Evolutionary conservation across 352 stramenopile genomes (phyloP).

Genomic region (Plasmopara muralis): DNA sequence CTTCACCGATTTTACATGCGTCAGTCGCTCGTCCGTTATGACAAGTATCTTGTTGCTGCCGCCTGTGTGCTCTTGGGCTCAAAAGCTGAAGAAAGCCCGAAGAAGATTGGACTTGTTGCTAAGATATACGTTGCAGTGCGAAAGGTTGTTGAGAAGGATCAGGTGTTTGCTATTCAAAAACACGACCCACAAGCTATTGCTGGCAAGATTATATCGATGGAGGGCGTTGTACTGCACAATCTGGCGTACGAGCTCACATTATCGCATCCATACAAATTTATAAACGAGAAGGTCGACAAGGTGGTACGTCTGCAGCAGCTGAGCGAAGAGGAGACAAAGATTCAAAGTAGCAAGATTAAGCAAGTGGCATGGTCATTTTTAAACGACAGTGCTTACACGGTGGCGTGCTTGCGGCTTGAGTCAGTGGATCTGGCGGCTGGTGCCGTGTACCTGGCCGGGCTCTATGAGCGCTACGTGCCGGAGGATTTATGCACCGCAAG

Average conservation of each 20-base stretch:
- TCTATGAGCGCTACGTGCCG: constrained; percentile 79
- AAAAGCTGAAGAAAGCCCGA: constrained; percentile 79
- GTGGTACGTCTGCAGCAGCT: constrained; percentile 61
- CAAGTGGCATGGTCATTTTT: constrained; percentile 86
- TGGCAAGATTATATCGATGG: constrained; percentile 78
- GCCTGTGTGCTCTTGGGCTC: constrained; percentile 77
- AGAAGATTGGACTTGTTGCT: constrained; percentile 72
- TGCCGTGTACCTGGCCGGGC: constrained; percentile 74
- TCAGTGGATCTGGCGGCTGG: constrained; percentile 64
- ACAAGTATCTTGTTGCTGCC: constrained; percentile 78
- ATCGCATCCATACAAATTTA: constrained; percentile 80
- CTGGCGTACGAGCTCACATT: constrained; percentile 82
- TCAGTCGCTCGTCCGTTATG: constrained; percentile 77
- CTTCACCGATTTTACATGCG: constrained; percentile 87
- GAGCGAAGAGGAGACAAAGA: constrained; percentile 41
- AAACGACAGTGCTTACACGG: constrained; percentile 84
- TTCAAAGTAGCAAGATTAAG: constrained; percentile 72
- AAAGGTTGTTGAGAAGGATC: constrained; percentile 65
- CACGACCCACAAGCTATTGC: constrained; percentile 60
- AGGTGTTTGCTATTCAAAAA: constrained; percentile 74
- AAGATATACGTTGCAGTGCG: constrained; percentile 66
- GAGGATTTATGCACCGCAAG: constrained; percentile 44
- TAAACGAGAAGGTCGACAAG: constrained; percentile 84
- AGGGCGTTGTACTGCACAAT: constrained; percentile 75
- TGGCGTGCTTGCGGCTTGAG: constrained; percentile 71